Evolutionary conservation across 108 stramenopile species (phyloP).

Genomic region (Fistulifera pelliculosa): DNA sequence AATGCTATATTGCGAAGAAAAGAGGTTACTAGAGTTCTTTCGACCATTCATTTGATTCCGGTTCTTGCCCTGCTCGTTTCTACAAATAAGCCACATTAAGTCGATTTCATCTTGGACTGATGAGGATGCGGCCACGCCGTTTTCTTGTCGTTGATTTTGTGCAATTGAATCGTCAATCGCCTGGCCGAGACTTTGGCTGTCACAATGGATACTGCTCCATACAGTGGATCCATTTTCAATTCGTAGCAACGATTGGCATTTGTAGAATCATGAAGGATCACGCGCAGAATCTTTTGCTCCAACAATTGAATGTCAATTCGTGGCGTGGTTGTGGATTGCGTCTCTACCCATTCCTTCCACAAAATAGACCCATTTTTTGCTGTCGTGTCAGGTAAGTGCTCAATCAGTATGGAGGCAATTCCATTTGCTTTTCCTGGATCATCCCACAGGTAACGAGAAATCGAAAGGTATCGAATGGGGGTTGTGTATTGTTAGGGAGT

Average conservation of each 20-base stretch:
- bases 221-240: constrained; percentile 48
- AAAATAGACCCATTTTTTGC: constrained; percentile 10
- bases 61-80: no score
- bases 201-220: constrained; percentile 45
- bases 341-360: constrained; percentile 29
- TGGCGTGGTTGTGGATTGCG: constrained; percentile 10
- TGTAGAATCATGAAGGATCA: no score
- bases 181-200: constrained; percentile 41
- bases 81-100: no score
- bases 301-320: constrained; percentile 31
- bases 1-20: no score
- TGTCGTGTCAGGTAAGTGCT: constrained; percentile 44
- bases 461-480: constrained; percentile 5
- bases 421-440: constrained; percentile 56
- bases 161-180: constrained; percentile 46
- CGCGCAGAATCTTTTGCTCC: constrained; percentile 35
- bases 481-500: constrained; percentile 6
- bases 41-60: no score
- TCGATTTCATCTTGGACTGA: no score
- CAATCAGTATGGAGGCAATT: constrained; percentile 66
- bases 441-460: constrained; percentile 75
- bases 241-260: constrained; percentile 27
- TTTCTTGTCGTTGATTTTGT: constrained; percentile 16
- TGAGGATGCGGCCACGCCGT: no score
- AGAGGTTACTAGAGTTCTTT: no score